A percentile compares a stretch with the other conserved stretches of the same genome.
Evolutionary conservation across 2,329 filamentous ascomycete genomes (phyloP).

Genomic region (Xylaria sp.): DNA sequence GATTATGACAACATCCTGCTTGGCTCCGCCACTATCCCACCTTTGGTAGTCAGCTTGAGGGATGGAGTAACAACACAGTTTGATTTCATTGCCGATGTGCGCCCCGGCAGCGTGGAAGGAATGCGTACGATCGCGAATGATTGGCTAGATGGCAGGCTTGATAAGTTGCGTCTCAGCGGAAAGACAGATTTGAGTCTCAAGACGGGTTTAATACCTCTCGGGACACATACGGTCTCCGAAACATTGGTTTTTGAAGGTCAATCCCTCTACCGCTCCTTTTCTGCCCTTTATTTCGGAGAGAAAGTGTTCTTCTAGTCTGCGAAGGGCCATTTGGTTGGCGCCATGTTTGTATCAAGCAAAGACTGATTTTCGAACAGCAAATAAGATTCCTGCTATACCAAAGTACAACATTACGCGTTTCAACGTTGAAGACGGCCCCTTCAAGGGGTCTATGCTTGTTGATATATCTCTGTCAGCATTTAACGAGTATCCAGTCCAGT

Average conservation of each 20-base stretch:
- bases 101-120: constrained; percentile 79
- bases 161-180: constrained; percentile 76
- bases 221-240: constrained; percentile 79
- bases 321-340: constrained; percentile 35
- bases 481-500: constrained; percentile 82
- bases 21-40: constrained; percentile 80
- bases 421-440: constrained; percentile 76
- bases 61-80: constrained; percentile 82
- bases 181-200: constrained; percentile 79
- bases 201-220: constrained; percentile 82
- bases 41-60: constrained; percentile 78
- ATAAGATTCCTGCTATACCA: constrained; percentile 80
- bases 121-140: constrained; percentile 86
- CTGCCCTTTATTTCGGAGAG: constrained; percentile 70
- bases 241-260: constrained; percentile 85
- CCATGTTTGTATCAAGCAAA: constrained; percentile 26
- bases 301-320: constrained; percentile 57
- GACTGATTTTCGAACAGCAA: constrained; percentile 63
- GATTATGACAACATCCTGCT: constrained; percentile 82
- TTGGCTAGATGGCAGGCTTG: constrained; percentile 84
- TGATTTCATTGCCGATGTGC: constrained; percentile 81
- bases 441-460: constrained; percentile 77
- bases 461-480: constrained; percentile 78
- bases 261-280: constrained; percentile 73
- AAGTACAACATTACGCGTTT: constrained; percentile 84